These are phyloP conservation scores for Xylaria acuta DNA, from an alignment of 495 filamentous ascomycete genomes.

Conservation along the genomic window DNA sequence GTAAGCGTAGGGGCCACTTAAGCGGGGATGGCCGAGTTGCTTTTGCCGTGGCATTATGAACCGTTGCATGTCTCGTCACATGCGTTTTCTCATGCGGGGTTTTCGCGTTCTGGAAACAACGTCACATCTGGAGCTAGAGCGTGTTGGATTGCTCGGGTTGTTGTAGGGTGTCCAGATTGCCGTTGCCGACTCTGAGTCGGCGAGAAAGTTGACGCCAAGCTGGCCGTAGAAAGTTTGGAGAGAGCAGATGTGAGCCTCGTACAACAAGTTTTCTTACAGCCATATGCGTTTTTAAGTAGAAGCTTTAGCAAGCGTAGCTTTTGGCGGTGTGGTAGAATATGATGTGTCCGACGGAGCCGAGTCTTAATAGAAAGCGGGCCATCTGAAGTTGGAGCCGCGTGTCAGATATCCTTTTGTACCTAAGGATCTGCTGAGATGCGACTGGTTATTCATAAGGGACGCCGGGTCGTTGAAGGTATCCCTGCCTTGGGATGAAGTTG, in stretches of 20 bases:
- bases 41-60: neutral
- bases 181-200: neutral
- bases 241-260: neutral
- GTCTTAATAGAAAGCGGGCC: neutral
- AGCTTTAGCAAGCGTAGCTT: neutral
- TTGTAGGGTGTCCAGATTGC: neutral
- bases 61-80: neutral
- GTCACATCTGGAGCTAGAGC: neutral
- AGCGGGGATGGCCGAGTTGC: neutral
- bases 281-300: neutral
- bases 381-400: neutral
- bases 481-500: neutral
- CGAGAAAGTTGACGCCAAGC: neutral
- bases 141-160: neutral
- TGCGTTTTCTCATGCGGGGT: neutral
- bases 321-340: neutral
- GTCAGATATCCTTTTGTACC: neutral
- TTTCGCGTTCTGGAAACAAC: neutral
- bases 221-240: neutral
- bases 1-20: neutral
- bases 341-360: neutral
- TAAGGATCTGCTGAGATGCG: neutral
- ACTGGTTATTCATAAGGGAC: neutral
- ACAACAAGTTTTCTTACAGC: neutral
- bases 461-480: neutral